These are phyloP conservation scores for Trypanosomatidae sp. DNA, from an alignment of 208 protist species.

Conservation along the genomic window DNA sequence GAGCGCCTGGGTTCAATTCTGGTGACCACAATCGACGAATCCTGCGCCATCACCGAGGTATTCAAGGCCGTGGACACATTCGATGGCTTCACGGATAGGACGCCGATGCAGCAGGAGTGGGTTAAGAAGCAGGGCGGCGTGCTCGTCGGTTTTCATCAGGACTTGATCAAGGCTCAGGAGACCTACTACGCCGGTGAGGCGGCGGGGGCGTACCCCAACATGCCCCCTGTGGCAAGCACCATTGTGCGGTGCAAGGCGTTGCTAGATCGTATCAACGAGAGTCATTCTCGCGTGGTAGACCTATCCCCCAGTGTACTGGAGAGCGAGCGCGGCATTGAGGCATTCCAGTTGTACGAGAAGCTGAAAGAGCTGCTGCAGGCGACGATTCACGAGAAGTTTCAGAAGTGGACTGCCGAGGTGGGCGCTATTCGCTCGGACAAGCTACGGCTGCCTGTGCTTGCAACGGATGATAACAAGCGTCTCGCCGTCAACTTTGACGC, in stretches of 20 bases:
- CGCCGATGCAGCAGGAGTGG: slow-evolving; percentile 94
- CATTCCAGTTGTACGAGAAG: slow-evolving; percentile 80
- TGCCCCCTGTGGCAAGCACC: slow-evolving; percentile 92
- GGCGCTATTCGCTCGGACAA: slow-evolving; percentile 91
- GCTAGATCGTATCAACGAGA: slow-evolving; percentile 94
- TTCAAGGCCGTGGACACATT: slow-evolving; percentile 98
- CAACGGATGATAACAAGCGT: slow-evolving; percentile 44
- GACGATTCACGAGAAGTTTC: slow-evolving; percentile 83
- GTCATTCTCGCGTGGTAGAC: slow-evolving; percentile 77
- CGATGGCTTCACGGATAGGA: slow-evolving; percentile 94
- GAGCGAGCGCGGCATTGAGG: slow-evolving; percentile 79
- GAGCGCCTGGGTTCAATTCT: slow-evolving; percentile 93
- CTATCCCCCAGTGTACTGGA: slow-evolving; percentile 81
- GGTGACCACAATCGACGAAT: slow-evolving; percentile 93
- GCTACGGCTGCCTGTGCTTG: slow-evolving; percentile 93
- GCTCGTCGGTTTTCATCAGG: slow-evolving; percentile 78
- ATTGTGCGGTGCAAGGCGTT: slow-evolving; percentile 93
- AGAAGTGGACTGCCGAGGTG: slow-evolving; percentile 91
- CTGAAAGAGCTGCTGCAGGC: slow-evolving; percentile 59
- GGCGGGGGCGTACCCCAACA: slow-evolving; percentile 85
- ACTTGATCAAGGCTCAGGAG: slow-evolving; percentile 90
- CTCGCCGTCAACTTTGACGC: slow-evolving; percentile 97
- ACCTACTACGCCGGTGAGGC: slow-evolving; percentile 90
- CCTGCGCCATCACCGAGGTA: slow-evolving; percentile 88
- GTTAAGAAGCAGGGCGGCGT: slow-evolving; percentile 92